phyloP scores from a whole-genome alignment of 164 flowering plant genomes.

The Chimonanthus praecox region DNA sequence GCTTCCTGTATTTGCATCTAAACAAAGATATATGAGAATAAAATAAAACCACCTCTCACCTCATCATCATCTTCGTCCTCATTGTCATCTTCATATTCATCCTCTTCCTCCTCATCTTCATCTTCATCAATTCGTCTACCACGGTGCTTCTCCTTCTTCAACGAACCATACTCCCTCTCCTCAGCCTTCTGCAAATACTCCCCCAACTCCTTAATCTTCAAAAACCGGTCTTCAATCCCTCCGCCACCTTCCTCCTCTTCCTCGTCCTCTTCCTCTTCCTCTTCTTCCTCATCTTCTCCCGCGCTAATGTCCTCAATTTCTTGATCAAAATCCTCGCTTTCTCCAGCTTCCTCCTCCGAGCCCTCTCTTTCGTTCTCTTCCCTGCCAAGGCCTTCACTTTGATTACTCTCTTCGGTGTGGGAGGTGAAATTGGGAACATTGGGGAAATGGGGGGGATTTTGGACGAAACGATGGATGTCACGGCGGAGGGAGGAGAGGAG shows the following conservation, averaged over 20 bases:
- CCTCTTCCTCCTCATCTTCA: slow-evolving; percentile 20
- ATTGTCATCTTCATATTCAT: slow-evolving; percentile 35
- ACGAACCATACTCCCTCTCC: slow-evolving; percentile 53
- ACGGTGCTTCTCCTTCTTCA: slow-evolving; percentile 14
- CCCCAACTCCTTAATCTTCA: slow-evolving; percentile 69
- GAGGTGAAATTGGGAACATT: slow-evolving; percentile 19
- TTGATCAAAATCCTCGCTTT: slow-evolving; percentile 18
- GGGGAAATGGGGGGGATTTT: slow-evolving; percentile 43
- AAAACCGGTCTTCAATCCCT: slow-evolving; percentile 69
- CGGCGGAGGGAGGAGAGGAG: slow-evolving; percentile 40
- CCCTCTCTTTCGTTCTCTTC: slow-evolving; percentile 14
- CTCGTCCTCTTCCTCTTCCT: slow-evolving; percentile 28
- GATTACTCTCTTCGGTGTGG: slow-evolving; percentile 1
- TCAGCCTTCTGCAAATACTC: slow-evolving; percentile 69
- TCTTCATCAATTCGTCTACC: not conserved
- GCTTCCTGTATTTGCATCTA: too few relatives aligned
- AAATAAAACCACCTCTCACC: slow-evolving; percentile 21
- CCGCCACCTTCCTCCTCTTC: slow-evolving; percentile 21
- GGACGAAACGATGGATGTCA: slow-evolving; percentile 46
- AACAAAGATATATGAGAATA: too few relatives aligned
- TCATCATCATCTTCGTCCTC: slow-evolving; percentile 35
- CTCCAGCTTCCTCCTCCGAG: slow-evolving; percentile 17
- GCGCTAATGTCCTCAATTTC: slow-evolving; percentile 17
- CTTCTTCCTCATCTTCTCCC: slow-evolving; percentile 29
- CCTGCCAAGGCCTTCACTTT: not conserved